Evolutionary conservation across 164 flowering plant species (phyloP).

Genomic region (Chloranthus sessilifolius): DNA sequence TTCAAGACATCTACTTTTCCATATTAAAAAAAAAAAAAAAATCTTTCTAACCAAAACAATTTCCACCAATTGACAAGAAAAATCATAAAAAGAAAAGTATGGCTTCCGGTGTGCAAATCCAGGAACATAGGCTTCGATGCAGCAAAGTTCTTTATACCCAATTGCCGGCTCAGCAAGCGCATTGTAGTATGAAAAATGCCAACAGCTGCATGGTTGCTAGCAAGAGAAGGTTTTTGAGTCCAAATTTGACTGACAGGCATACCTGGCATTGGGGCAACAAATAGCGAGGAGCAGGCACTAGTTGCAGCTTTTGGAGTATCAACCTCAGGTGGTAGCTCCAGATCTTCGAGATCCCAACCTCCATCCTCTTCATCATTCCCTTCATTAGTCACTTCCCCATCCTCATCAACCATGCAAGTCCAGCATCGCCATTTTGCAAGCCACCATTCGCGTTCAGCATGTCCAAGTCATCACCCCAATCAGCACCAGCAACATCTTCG

Average conservation of each 20-base stretch:
- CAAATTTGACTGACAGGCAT: conserved; percentile 70
- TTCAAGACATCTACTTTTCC: too few relatives aligned
- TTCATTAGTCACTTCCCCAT: too few relatives aligned
- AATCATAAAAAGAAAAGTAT: conserved; percentile 49
- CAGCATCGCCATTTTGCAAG: neutral
- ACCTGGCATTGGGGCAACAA: conserved; percentile 75
- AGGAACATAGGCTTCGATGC: conserved; percentile 60
- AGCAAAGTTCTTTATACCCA: conserved; percentile 53
- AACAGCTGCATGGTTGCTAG: conserved; percentile 90
- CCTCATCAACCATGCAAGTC: conserved; percentile 5
- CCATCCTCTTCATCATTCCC: conserved; percentile 58
- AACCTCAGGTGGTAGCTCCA: conserved; percentile 55
- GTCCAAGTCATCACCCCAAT: too few relatives aligned
- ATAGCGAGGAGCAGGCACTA: conserved; percentile 39
- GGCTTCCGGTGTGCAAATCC: conserved; percentile 66
- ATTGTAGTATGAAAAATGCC: conserved; percentile 71
- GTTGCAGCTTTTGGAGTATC: conserved; percentile 47
- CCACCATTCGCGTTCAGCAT: too few relatives aligned
- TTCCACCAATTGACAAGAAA: too few relatives aligned
- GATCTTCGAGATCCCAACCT: conserved; percentile 63
- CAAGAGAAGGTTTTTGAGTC: conserved; percentile 73
- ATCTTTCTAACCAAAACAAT: too few relatives aligned
- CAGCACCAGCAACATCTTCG: too few relatives aligned
- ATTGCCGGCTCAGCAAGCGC: conserved; percentile 47
- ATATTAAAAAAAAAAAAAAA: too few relatives aligned